phyloP scores from a whole-genome alignment of 129 eudicot genomes.

The Tagetes patula region DNA sequence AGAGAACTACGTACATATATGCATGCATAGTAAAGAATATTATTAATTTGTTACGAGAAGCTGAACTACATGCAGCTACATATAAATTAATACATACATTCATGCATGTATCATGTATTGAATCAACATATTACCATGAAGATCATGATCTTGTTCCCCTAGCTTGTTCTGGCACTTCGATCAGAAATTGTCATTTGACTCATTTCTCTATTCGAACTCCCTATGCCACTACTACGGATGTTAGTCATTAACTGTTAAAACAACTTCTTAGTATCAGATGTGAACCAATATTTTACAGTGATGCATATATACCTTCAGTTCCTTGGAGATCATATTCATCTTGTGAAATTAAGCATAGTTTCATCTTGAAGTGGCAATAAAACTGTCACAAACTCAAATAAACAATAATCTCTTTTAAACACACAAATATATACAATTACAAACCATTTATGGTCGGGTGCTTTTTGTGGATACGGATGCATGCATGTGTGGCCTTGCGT shows the following conservation, averaged over 20 bases:
- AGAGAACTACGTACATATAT: too few relatives aligned
- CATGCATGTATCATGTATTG: background rate
- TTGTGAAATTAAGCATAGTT: constrained; percentile 44
- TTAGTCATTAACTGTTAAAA: constrained; percentile 24
- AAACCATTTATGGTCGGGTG: constrained; percentile 67
- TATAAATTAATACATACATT: background rate
- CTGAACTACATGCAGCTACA: too few relatives aligned
- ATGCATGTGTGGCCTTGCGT: constrained; percentile 72
- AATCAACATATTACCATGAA: constrained; percentile 50
- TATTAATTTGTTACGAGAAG: too few relatives aligned
- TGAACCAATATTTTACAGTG: too few relatives aligned
- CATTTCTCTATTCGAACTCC: constrained; percentile 52
- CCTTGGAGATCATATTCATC: constrained; percentile 64
- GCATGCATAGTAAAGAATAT: too few relatives aligned
- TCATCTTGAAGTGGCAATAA: constrained; percentile 71
- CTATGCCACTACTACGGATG: constrained; percentile 45
- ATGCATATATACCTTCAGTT: constrained; percentile 62
- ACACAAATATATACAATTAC: constrained; percentile 13
- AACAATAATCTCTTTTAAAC: background rate
- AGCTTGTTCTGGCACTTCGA: constrained; percentile 38
- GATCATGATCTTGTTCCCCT: constrained; percentile 48
- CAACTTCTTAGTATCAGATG: too few relatives aligned
- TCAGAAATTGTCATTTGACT: constrained; percentile 52
- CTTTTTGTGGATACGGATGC: constrained; percentile 94
- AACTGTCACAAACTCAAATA: constrained; percentile 38